A percentile compares a stretch with the other conserved stretches of the same genome.
phyloP scores from a whole-genome alignment of 306 rosid genomes.

The Luffa aegyptiaca region DNA sequence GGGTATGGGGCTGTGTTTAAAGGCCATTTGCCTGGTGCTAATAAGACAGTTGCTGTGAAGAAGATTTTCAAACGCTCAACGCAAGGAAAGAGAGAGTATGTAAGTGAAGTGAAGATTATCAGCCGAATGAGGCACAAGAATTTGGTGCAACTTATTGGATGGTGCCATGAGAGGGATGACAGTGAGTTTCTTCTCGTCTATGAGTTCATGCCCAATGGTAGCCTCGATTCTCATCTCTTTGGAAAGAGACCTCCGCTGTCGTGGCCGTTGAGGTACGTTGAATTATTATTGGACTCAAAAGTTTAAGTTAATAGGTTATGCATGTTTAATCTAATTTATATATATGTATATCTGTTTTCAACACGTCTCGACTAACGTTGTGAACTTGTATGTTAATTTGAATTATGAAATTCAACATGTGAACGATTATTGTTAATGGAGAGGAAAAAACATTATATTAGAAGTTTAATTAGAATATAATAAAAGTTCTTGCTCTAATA shows the following conservation, averaged over 20 bases:
- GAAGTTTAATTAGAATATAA: too few relatives aligned
- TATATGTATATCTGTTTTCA: too few relatives aligned
- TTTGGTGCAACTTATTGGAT: neutral
- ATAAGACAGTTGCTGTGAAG: neutral
- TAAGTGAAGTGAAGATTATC: neutral
- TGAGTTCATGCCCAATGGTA: conserved; percentile 1
- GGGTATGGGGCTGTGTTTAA: neutral
- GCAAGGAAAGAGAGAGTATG: neutral
- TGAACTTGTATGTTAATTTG: too few relatives aligned
- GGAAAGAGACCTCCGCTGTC: neutral
- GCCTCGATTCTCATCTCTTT: neutral
- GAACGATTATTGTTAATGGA: too few relatives aligned
- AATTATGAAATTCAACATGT: too few relatives aligned
- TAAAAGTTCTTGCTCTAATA: too few relatives aligned
- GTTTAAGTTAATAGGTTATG: too few relatives aligned
- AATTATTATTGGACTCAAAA: neutral
- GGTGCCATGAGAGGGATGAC: neutral
- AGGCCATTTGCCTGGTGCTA: neutral
- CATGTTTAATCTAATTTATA: too few relatives aligned
- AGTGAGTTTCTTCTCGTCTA: neutral
- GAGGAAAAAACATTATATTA: too few relatives aligned
- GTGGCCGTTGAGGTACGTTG: neutral
- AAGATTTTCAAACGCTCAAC: neutral
- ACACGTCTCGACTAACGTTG: too few relatives aligned
- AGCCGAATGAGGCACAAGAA: neutral